These are phyloP conservation scores for Platanthera zijinensis DNA, from an alignment of 106 monocot species.

Conservation along the genomic window DNA sequence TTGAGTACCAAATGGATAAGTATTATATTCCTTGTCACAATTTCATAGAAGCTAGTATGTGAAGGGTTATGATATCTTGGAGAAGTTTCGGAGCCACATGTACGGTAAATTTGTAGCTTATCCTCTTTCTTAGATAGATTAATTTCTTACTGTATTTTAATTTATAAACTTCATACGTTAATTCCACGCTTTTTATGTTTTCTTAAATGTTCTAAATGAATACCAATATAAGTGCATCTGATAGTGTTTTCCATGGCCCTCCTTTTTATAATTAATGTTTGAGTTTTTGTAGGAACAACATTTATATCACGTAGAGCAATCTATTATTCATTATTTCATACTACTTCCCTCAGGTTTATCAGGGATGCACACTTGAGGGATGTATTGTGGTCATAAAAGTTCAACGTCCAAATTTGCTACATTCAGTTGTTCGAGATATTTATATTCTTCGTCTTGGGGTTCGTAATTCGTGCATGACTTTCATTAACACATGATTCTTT, in stretches of 20 bases:
- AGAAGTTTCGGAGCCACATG: not conserved
- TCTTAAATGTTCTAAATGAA: not conserved
- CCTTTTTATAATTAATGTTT: not conserved
- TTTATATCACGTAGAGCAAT: not conserved
- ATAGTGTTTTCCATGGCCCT: not conserved
- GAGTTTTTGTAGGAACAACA: not conserved
- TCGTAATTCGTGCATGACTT: slow-evolving; percentile 16
- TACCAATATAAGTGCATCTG: not conserved
- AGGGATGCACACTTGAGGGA: slow-evolving; percentile 71
- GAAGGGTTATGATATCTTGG: not conserved
- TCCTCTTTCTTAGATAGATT: not conserved
- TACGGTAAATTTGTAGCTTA: not conserved
- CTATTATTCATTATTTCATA: not conserved
- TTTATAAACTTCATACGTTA: not conserved
- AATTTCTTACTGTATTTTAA: not conserved
- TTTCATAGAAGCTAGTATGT: not conserved
- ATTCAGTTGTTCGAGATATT: slow-evolving; percentile 69
- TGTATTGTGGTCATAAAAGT: slow-evolving; percentile 77
- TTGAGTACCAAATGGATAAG: not conserved
- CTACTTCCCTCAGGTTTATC: slow-evolving; percentile 54
- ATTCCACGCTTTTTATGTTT: not conserved
- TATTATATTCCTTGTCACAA: not conserved
- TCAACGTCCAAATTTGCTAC: slow-evolving; percentile 83
- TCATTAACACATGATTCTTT: not conserved
- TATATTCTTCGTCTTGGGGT: slow-evolving; percentile 96